These are phyloP conservation scores for Mrakia hoshinonis DNA, from an alignment of 768 basidiomycete species.

Conservation along the genomic window DNA sequence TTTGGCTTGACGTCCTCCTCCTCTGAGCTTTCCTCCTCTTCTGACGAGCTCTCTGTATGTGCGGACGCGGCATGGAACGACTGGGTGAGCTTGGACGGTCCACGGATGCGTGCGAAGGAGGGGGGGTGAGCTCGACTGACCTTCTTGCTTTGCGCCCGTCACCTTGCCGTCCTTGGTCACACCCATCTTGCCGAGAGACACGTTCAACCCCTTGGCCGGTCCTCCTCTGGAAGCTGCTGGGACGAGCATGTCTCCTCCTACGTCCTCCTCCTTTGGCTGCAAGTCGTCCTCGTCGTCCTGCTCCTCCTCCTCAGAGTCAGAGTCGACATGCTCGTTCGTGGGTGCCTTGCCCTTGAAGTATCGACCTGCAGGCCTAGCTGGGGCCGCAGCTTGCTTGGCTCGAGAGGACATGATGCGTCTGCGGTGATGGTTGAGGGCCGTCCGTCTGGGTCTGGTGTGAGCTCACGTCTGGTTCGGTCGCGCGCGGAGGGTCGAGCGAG, in stretches of 20 bases:
- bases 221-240: neutral
- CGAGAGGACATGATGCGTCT: constrained; percentile 10
- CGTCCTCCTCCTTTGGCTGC: neutral
- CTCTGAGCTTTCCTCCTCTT: constrained; percentile 18
- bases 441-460: neutral
- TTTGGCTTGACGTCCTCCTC: constrained; percentile 20
- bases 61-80: neutral
- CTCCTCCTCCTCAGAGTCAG: constrained; percentile 25
- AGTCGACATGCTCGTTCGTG: constrained; percentile 22
- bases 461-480: neutral
- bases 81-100: neutral
- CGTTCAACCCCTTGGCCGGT: constrained; percentile 10
- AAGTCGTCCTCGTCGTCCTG: constrained; percentile 25
- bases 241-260: constrained; percentile 11
- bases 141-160: constrained; percentile 19
- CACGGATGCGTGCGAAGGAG: neutral
- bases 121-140: constrained; percentile 8
- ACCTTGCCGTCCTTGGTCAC: constrained; percentile 20
- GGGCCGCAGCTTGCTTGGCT: constrained; percentile 53
- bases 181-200: constrained; percentile 24
- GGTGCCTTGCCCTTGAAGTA: constrained; percentile 69
- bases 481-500: neutral
- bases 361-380: constrained; percentile 67
- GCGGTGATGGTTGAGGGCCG: constrained; percentile 7
- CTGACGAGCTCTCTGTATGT: constrained; percentile 6